These are phyloP conservation scores for Mycosarcoma maydis DNA, from an alignment of 1,284 basidiomycete species.

Conservation along the genomic window DNA sequence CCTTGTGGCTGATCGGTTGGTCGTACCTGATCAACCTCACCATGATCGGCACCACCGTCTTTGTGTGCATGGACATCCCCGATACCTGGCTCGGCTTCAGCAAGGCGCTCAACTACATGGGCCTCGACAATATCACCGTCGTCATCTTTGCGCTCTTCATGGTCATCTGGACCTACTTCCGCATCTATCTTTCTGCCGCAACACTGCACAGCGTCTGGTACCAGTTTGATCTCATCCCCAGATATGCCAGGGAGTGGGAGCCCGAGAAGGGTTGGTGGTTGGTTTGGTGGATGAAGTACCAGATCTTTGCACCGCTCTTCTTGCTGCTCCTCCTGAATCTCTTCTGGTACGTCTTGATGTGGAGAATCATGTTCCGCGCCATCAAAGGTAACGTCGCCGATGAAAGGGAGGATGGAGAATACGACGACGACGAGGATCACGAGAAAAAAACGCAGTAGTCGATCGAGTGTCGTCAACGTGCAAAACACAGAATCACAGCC, in stretches of 20 bases:
- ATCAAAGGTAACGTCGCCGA: conserved; percentile 52
- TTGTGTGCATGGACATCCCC: conserved; percentile 95
- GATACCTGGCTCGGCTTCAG: conserved; percentile 78
- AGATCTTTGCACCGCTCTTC: conserved; percentile 63
- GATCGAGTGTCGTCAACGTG: too few species aligned
- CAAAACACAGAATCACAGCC: too few species aligned
- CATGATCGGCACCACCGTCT: conserved; percentile 89
- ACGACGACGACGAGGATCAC: conserved; percentile 57
- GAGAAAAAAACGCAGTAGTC: conserved; percentile 42
- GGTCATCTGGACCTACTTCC: conserved; percentile 76
- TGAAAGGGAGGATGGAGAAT: conserved; percentile 61
- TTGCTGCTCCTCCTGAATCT: conserved; percentile 63
- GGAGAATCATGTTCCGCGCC: conserved; percentile 58
- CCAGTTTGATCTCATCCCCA: conserved; percentile 80
- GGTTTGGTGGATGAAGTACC: conserved; percentile 64
- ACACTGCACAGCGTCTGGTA: conserved; percentile 89
- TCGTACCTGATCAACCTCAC: conserved; percentile 72
- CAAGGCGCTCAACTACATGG: conserved; percentile 65
- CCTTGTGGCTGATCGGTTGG: conserved; percentile 90
- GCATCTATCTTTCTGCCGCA: conserved; percentile 87
- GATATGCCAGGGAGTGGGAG: conserved; percentile 53
- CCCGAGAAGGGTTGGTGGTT: conserved; percentile 64
- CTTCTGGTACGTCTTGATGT: conserved; percentile 65
- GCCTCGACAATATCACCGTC: conserved; percentile 51
- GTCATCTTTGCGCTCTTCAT: conserved; percentile 59